Evolutionary conservation across 371 early-diverging fungal genomes (phyloP), one percentile per base, ranked within the genome.

Genomic region (Entomophthora muscae): DNA sequence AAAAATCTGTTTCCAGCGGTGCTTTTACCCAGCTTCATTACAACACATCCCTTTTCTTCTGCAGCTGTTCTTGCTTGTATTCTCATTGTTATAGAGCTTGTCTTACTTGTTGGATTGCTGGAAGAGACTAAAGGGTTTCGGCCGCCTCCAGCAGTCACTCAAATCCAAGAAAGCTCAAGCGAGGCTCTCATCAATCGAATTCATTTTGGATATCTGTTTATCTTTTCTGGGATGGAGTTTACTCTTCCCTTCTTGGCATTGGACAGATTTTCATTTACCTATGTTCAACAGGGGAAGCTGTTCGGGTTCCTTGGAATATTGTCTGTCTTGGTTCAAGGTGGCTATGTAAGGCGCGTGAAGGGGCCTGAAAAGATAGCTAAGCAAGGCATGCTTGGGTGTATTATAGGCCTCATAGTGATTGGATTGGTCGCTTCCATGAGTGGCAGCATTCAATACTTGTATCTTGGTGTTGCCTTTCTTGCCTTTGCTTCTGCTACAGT

Each of bases 161-260:
- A 63, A 28, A 66, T 63, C 12, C 69, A 65, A 62, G 66, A 64
- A 52, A 55, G 7, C 42, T 54, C 26, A 1, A 31, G n/a, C 30
- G 21, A 57, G 29, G 60, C 51, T 53, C 0, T 10, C 10, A 51
- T 69, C 22, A 66, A 63, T 17, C 62, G 62, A 42, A 72, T 90
- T 33, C 94, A 94, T 69, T 89, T 91, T 66, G 71, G 83, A 5
- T 93, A 86, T 68, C 76, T 94, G 53, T 91, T 98, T 69, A 69
- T 91, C 42, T 98, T 95, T 71, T 89, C 91, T 1, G 98, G 97
- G 3, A 92, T 98, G 91, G 98, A 98, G 73, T 98, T 93, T 74
- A 96, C 97, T 0, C 76, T 98, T 60, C 92, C 97, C 0, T 98
- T 96, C 70, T 75, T 95, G 70, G 93, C 95, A 0, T 89, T 85